Evolutionary conservation across 1,284 basidiomycete genomes (phyloP).

Genomic region (Flammula alnicola): DNA sequence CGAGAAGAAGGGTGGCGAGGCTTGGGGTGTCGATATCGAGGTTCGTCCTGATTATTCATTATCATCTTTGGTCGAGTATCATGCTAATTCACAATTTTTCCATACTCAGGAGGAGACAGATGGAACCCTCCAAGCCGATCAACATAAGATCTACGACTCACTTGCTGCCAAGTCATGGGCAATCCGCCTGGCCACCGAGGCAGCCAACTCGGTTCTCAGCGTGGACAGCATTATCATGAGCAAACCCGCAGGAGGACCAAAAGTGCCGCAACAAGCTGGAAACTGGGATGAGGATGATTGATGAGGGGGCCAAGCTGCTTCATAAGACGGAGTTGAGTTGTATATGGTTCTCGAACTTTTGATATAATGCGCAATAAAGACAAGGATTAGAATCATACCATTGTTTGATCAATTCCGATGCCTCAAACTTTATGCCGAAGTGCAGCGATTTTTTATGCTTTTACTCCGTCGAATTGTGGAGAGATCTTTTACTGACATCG

Average conservation of each 20-base stretch:
- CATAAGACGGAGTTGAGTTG: too few species aligned
- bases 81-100: conserved; percentile 4
- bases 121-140: conserved; percentile 68
- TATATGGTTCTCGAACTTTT: too few species aligned
- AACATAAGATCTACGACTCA: conserved; percentile 80
- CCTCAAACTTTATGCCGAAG: too few species aligned
- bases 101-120: conserved; percentile 68
- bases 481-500: too few species aligned
- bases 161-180: conserved; percentile 92
- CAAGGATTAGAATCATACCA: too few species aligned
- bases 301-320: too few species aligned
- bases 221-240: conserved; percentile 99
- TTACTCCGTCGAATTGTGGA: too few species aligned
- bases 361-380: too few species aligned
- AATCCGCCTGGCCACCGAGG: conserved; percentile 88
- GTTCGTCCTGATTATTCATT: conserved; percentile 47
- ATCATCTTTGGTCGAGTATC: conserved; percentile 15
- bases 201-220: conserved; percentile 90
- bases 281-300: conserved; percentile 84
- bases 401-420: too few species aligned
- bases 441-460: too few species aligned
- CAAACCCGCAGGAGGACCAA: conserved; percentile 88
- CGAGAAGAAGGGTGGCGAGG: conserved; percentile 68
- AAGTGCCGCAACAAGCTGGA: conserved; percentile 80
- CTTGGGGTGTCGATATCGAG: conserved; percentile 94